Base-by-base conservation (phyloP, 176 grass and related monocot genomes). In the Dactylis glomerata region DNA sequence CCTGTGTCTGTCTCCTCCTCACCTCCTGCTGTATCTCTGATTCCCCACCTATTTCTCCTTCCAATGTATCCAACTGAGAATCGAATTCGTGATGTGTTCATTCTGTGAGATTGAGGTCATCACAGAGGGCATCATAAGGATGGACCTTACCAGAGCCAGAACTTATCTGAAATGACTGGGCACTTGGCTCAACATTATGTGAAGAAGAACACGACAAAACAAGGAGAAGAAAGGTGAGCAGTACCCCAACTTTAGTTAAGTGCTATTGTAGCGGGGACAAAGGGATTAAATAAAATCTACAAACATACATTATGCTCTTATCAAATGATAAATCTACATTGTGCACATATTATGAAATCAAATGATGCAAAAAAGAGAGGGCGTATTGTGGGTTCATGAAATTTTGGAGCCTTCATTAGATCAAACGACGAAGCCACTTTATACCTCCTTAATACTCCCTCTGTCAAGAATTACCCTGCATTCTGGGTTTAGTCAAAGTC, bases 181-280 rank as follows among this genome's bases (percentile, higher is more conserved):
- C 50, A 7, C 66, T 41, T 42, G 23, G 30, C 15, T 77, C 23
- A 55, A 73, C 24, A 56, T 55, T 41, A 41, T 54, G 32, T 10
- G 70, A 66, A 52, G 5, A 62, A 19, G 59, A 63, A 16, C 12
- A 84, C 6, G 40, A 84, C 7, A 30, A 49, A 14, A 24, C 38
- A 38, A 67, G 50, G 41, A 38, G 36, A 41, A 36, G 34, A 31
- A 37, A 40, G 9, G 77, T 30, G 24, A 30, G 1, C 16, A 76
- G 78, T 76, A 71, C 72, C 58, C 14, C 17, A 24, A 54, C 71
- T 87, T 87, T 87, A 7, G 40, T 17, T 54, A 56, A 55, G 32
- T 78, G 73, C 55, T 65, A 51, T 1, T 7, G 37, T 55, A 62
- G 23, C 44, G 10, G 42, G 30, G 14, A 50, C 71, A 22, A 52